A percentile compares a stretch with the other conserved stretches of the same genome.
These are phyloP conservation scores for Cinchona pubescens DNA, from an alignment of 257 asterid genomes.

Conservation along the genomic window DNA sequence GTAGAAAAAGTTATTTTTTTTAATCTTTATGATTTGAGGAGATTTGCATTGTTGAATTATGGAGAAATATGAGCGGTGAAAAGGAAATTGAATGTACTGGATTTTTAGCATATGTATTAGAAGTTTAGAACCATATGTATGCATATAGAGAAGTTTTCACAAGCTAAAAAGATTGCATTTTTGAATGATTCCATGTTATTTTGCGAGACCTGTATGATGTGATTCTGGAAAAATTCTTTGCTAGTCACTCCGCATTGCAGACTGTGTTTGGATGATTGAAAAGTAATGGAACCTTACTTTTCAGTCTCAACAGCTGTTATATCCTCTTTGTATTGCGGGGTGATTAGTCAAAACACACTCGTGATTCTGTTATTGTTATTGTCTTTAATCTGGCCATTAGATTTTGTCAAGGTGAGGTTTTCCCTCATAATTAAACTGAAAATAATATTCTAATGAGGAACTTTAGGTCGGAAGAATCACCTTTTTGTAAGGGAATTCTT, in stretches of 20 bases:
- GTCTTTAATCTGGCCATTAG: slow-evolving; percentile 4
- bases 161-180: background rate
- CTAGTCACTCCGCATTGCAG: no score
- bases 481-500: background rate
- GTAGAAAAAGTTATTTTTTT: slow-evolving; percentile 3
- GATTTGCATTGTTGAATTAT: background rate
- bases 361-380: background rate
- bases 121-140: background rate
- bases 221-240: no score
- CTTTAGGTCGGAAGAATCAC: background rate
- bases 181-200: background rate
- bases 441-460: background rate
- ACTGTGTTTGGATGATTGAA: no score
- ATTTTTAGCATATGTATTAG: background rate
- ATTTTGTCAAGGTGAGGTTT: background rate
- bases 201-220: background rate
- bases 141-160: background rate
- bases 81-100: background rate
- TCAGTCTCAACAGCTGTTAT: no score
- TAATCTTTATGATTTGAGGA: background rate
- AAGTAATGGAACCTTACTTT: no score
- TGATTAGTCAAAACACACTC: no score
- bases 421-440: background rate
- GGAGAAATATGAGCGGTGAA: background rate
- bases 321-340: no score